Base-by-base conservation (phyloP, 2,329 filamentous ascomycete genomes). In the Dissoconium aciculare region DNA sequence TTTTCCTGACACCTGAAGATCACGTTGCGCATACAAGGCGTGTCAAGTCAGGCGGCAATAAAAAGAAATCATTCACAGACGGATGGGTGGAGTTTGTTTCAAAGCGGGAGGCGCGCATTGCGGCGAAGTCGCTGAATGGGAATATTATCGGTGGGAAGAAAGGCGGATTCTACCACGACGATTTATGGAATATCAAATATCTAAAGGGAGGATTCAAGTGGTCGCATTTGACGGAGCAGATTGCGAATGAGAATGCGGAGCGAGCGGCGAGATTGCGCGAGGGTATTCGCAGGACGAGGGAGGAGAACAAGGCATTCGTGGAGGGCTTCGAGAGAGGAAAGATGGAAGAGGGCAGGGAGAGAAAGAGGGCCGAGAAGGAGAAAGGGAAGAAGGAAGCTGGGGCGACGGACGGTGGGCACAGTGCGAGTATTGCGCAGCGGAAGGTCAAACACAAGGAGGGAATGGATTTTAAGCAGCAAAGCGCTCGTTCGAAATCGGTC, bases 121-220 rank as follows among this genome's bases (percentile, higher is more conserved):
- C 71, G 0, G 79, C 74, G 29, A 77, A 82, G 42, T 65, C 78
- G 15, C 62, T 91, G 29, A 91, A 91, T 50, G 77, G 78, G 25
- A 70, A 69, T 39, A 80, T 69, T 9, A 79, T 89, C 41, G 81
- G 81, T 30, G 82, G 82, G 15, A 85, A 85, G 59, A 91, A 91
- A 59, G 69, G 80, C 9, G 71, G 69, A 28, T 83, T 79, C 52
- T 91, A 87, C 59, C 72, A 79, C 45, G 82, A 91, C 52, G 82
- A 91, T 52, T 67, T 91, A 26, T 91, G 82, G 82, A 85, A 78
- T 45, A 60, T 89, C 39, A 67, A 79, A 37, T 91, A 91, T 49
- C 59, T 91, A 39, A 77, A 71, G 40, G n/a, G n/a, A n/a, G 80
- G 79, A 1, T 87, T 89, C 60, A 89, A 87, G 56, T 91, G 82